These are phyloP conservation scores for Pulveroboletus sp. DNA, from an alignment of 1,284 basidiomycete species.

Conservation along the genomic window DNA sequence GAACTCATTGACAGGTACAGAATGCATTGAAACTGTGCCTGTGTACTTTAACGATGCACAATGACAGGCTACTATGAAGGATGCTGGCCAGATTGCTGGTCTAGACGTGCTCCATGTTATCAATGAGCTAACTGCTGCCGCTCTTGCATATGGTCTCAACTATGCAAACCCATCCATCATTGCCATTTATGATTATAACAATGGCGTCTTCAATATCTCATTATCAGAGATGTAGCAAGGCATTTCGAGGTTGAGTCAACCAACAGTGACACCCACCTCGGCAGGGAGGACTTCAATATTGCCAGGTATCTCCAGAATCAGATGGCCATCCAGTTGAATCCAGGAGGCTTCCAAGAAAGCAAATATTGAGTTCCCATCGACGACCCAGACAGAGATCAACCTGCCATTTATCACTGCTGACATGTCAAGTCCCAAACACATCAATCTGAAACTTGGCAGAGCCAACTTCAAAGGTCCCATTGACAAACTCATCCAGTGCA, in stretches of 20 bases:
- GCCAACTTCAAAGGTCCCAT: constrained; percentile 90
- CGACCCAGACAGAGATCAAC: constrained; percentile 93
- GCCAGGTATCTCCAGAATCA: constrained; percentile 78
- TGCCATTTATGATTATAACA: constrained; percentile 95
- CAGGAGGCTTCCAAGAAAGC: constrained; percentile 99
- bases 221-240: constrained; percentile 99
- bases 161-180: constrained; percentile 81
- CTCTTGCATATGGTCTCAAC: constrained; percentile 95
- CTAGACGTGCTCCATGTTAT: constrained; percentile 97
- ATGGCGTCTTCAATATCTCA: constrained; percentile 96
- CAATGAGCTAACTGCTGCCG: constrained; percentile 98
- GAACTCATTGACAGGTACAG: background rate
- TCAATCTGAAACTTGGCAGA: constrained; percentile 87
- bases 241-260: constrained; percentile 99
- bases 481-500: constrained; percentile 80
- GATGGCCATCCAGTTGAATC: constrained; percentile 97
- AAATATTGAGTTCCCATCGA: constrained; percentile 96
- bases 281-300: constrained; percentile 98
- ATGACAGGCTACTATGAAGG: constrained; percentile 91
- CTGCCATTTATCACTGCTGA: constrained; percentile 97
- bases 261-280: constrained; percentile 97
- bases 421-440: constrained; percentile 92
- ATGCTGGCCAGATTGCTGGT: constrained; percentile 95
- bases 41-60: constrained; percentile 99
- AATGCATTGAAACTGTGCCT: constrained; percentile 47